These are phyloP conservation scores for Ceratobasidium sp. DNA, from an alignment of 1,284 basidiomycete genomes.

Conservation along the genomic window DNA sequence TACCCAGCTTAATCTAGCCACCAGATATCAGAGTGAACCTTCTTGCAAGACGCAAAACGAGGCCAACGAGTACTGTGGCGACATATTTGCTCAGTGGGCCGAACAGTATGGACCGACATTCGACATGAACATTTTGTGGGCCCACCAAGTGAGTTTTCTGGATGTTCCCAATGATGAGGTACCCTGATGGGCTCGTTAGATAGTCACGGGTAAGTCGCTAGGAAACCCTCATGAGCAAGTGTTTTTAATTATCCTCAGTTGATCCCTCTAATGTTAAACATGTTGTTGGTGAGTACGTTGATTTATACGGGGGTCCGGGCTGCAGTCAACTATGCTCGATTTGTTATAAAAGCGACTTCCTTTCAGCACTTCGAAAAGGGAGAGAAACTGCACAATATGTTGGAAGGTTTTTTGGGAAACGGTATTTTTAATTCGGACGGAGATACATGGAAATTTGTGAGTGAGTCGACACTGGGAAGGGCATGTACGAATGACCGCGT, in stretches of 20 bases:
- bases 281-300: slow-evolving; percentile 43
- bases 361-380: slow-evolving; percentile 48
- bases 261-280: slow-evolving; percentile 48
- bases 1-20: neutral
- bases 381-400: slow-evolving; percentile 52
- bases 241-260: slow-evolving; percentile 33
- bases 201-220: slow-evolving; percentile 35
- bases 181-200: neutral
- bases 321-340: neutral
- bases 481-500: neutral
- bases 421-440: slow-evolving; percentile 55
- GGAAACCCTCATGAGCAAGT: neutral
- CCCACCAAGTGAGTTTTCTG: slow-evolving; percentile 44
- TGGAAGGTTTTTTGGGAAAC: slow-evolving; percentile 52
- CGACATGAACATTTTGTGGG: slow-evolving; percentile 48
- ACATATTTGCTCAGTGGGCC: slow-evolving; percentile 46
- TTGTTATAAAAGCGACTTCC: slow-evolving; percentile 24
- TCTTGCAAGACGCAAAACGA: slow-evolving; percentile 38
- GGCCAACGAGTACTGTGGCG: slow-evolving; percentile 46
- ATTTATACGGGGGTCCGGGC: neutral
- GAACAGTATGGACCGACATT: slow-evolving; percentile 47
- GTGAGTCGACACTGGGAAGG: slow-evolving; percentile 37
- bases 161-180: neutral
- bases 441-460: slow-evolving; percentile 50
- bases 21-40: neutral